Conservation (phyloP, 441 rosid species). For the Theobroma grandiflorum region DNA sequence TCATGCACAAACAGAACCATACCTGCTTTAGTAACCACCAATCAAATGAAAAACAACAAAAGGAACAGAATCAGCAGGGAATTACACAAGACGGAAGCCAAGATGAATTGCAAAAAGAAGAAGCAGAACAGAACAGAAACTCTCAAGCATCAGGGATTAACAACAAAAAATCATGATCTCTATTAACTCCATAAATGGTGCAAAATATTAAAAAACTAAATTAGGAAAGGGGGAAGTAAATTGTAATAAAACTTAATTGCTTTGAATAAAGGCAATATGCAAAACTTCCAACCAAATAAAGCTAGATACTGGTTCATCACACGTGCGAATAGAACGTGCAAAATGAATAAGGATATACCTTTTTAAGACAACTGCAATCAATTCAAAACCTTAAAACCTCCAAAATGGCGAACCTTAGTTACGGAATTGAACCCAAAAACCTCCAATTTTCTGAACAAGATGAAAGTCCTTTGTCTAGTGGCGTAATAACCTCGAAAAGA, state of each 20-base stretch:
- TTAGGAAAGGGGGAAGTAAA: too few species aligned
- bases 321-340: not conserved
- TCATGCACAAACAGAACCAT: too few species aligned
- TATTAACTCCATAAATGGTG: not conserved
- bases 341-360: slow-evolving; percentile 10
- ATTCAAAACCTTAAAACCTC: not conserved
- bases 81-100: too few species aligned
- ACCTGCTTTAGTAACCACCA: too few species aligned
- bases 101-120: too few species aligned
- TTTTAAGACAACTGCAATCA: slow-evolving; percentile 1
- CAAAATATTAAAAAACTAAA: not conserved
- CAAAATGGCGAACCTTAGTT: not conserved
- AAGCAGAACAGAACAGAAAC: too few species aligned
- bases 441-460: not conserved
- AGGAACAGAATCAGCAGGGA: too few species aligned
- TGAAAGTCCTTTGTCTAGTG: not conserved
- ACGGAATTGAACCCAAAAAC: not conserved
- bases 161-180: too few species aligned
- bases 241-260: not conserved
- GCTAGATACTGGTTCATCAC: not conserved
- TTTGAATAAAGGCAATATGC: not conserved
- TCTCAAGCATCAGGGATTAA: too few species aligned
- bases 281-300: not conserved
- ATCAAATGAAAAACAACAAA: too few species aligned
- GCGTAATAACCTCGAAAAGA: not conserved